Evolutionary conservation across 2,329 filamentous ascomycete species (phyloP).

Genomic region (Grosmannia huntii): DNA sequence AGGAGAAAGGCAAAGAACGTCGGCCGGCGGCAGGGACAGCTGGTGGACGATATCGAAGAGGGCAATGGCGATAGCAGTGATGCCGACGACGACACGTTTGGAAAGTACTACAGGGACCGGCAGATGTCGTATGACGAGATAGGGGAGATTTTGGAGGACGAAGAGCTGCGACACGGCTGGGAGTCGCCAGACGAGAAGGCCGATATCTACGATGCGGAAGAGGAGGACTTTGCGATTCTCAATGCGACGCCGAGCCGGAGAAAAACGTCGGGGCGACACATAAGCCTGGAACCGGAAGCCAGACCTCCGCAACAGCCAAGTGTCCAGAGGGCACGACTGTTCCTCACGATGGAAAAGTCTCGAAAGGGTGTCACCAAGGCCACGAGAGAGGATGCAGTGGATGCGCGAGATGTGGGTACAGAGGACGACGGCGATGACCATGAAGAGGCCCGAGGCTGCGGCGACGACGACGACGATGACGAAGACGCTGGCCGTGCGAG

Average conservation of each 20-base stretch:
- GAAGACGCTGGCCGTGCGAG: background rate
- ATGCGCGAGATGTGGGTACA: background rate
- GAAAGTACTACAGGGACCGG: too few relatives aligned
- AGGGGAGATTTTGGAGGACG: slow-evolving; percentile 2
- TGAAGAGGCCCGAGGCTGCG: background rate
- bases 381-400: background rate
- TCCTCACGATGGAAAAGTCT: background rate
- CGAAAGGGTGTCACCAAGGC: background rate
- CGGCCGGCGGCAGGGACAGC: background rate
- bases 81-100: background rate
- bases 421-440: background rate
- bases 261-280: background rate
- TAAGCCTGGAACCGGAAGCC: background rate
- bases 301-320: background rate
- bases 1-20: background rate
- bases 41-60: slow-evolving; percentile 1
- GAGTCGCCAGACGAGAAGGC: background rate
- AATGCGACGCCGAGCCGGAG: background rate
- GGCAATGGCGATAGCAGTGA: background rate
- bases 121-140: slow-evolving; percentile 4
- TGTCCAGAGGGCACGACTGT: slow-evolving; percentile 1
- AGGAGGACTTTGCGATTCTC: background rate
- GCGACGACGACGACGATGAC: background rate
- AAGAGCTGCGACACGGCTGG: slow-evolving; percentile 4
- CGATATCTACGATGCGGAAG: background rate